These are phyloP conservation scores for Diaporthe australafricana DNA, from an alignment of 2,329 filamentous ascomycete genomes.

Conservation along the genomic window DNA sequence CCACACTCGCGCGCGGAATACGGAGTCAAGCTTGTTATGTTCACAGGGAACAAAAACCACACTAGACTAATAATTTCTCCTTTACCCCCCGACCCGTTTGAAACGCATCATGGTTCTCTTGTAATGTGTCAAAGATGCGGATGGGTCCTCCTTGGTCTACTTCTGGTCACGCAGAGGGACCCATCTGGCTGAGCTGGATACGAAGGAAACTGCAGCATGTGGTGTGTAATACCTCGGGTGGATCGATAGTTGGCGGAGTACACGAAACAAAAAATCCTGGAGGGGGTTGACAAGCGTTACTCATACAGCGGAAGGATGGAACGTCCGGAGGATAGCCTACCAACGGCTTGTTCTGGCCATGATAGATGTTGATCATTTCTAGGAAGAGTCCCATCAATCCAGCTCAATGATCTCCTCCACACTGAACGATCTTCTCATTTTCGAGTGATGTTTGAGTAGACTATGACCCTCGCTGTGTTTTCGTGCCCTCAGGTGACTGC, in stretches of 20 bases:
- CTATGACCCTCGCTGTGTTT: no score
- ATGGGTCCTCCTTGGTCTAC: conserved; percentile 17
- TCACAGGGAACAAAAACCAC: conserved; percentile 48
- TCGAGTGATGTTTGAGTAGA: no score
- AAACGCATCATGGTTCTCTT: conserved; percentile 15
- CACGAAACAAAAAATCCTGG: conserved; percentile 2
- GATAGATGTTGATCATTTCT: conserved; percentile 27
- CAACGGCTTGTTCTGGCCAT: conserved; percentile 3
- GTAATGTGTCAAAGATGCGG: conserved; percentile 28
- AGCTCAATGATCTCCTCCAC: conserved; percentile 25
- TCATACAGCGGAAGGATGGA: background rate
- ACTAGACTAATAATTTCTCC: conserved; percentile 58
- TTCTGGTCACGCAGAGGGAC: background rate
- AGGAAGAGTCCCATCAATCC: conserved; percentile 18
- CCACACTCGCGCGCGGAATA: conserved; percentile 37
- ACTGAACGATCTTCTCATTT: background rate
- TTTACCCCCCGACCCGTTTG: conserved; percentile 39
- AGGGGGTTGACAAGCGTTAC: conserved; percentile 13
- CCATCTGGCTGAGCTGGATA: conserved; percentile 27
- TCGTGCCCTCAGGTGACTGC: no score
- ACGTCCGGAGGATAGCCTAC: background rate
- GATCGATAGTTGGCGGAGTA: background rate
- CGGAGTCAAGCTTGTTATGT: conserved; percentile 45
- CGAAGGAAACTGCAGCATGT: conserved; percentile 9
- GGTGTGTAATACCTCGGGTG: conserved; percentile 26